Evolutionary conservation across 2,329 filamentous ascomycete genomes (phyloP), one percentile per base, ranked within the genome.

Genomic region (Cladosporium sp.): DNA sequence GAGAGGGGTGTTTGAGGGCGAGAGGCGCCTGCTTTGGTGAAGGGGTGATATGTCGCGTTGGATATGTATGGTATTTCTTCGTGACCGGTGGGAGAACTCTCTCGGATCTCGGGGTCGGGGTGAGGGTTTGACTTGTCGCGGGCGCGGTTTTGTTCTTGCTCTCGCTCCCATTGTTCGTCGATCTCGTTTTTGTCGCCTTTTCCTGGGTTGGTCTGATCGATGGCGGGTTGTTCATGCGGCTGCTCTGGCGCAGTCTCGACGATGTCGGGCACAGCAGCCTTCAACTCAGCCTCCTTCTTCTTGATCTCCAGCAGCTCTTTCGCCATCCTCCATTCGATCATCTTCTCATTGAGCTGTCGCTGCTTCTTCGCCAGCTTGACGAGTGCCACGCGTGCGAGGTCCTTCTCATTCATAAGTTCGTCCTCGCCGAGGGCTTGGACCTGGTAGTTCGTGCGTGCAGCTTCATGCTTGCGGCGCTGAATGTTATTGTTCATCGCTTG

Each of bases 371-470:
- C 50, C 26, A 63, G 23, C 35, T 46, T 29, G 23, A 63, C 49
- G 14, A 46, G 23, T 8, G 21, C 18, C 2, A 16, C n/a, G 2
- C 35, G 61, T 1, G 18, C 18, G 5, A 28, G n/a, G 5, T 62
- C 60, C 21, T 28, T 18, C 2, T 31, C 35, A 16, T 18, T 49
- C 49, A 56, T 29, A 8, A 62, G 55, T 14, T 62, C 60, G 7
- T 62, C 26, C 1, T 40, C 31, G 21, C 33, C n/a, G n/a, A 62
- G 60, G 1, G 61, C 33, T 16, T 55, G 14, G 8, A 46, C 37
- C 16, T 63, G 23, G 33, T 55, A 56, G 31, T 63, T 63, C 23
- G 46, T 55, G 33, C 46, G 50, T 23, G 12, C n/a, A 28, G 61
- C 61, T 6, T 56, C 33, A 8, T 46, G 21, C 31, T 56, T 63